These are phyloP conservation scores for Trichoderma parareesei DNA, from an alignment of 495 filamentous ascomycete species.

Conservation along the genomic window DNA sequence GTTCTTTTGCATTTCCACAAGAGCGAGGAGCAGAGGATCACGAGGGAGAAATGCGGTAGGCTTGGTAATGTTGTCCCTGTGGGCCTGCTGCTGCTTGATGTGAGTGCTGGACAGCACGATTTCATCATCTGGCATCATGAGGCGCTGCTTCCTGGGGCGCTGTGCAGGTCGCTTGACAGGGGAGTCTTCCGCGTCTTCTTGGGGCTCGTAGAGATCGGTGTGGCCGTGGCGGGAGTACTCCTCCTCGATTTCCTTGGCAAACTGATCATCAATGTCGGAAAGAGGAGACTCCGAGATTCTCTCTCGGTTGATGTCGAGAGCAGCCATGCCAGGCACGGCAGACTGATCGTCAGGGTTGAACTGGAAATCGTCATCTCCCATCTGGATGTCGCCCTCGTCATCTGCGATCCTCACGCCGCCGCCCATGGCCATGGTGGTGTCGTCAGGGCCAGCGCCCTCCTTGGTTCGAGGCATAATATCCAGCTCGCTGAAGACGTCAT, in stretches of 20 bases:
- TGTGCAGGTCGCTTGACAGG: constrained; percentile 52
- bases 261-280: constrained; percentile 56
- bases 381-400: constrained; percentile 51
- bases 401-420: constrained; percentile 46
- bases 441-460: constrained; percentile 24
- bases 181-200: constrained; percentile 39
- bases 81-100: constrained; percentile 72
- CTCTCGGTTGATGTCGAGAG: constrained; percentile 37
- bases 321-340: constrained; percentile 33
- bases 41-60: constrained; percentile 71
- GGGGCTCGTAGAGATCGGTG: constrained; percentile 47
- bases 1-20: constrained; percentile 84
- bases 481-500: constrained; percentile 64
- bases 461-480: constrained; percentile 42
- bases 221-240: constrained; percentile 45
- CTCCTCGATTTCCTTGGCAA: constrained; percentile 43
- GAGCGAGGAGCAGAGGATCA: constrained; percentile 72
- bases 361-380: constrained; percentile 52
- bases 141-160: constrained; percentile 65
- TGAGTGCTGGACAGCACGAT: constrained; percentile 48
- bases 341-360: constrained; percentile 44
- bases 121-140: constrained; percentile 60
- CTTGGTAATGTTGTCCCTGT: constrained; percentile 73
- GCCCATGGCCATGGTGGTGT: constrained; percentile 34
- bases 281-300: constrained; percentile 62